Conservation (phyloP, 1,139 yeast species). For the Chernovozyma aurita region DNA sequence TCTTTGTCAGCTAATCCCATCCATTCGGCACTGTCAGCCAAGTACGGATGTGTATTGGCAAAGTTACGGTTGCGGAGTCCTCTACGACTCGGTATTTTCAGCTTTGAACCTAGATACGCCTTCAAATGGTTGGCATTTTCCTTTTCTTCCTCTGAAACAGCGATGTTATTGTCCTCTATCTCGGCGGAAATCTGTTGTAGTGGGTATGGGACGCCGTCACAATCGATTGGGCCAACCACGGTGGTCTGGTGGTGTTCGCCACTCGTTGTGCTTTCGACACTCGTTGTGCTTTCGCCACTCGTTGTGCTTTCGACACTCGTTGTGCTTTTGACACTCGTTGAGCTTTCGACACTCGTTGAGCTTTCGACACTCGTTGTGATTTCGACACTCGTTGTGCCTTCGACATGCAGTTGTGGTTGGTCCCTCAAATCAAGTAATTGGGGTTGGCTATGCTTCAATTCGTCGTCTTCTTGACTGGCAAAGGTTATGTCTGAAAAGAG, state of each 20-base stretch:
- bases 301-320: not conserved
- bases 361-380: not conserved
- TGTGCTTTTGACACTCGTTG: no score
- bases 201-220: no score
- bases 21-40: constrained; percentile 47
- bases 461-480: constrained; percentile 3
- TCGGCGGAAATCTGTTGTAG: no score
- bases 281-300: not conserved
- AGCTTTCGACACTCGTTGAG: not conserved
- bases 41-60: constrained; percentile 44
- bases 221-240: not conserved
- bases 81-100: constrained; percentile 15
- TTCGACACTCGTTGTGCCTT: not conserved
- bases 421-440: not conserved
- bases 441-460: not conserved
- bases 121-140: constrained; percentile 9
- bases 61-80: constrained; percentile 42
- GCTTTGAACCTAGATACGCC: constrained; percentile 7
- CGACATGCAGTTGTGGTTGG: no score
- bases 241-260: not conserved
- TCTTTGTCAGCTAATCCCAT: constrained; percentile 35
- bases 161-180: not conserved
- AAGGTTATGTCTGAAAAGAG: constrained; percentile 6
- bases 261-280: not conserved
- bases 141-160: constrained; percentile 1